phyloP scores from a whole-genome alignment of 306 rosid genomes.

The Sesbania bispinosa region DNA sequence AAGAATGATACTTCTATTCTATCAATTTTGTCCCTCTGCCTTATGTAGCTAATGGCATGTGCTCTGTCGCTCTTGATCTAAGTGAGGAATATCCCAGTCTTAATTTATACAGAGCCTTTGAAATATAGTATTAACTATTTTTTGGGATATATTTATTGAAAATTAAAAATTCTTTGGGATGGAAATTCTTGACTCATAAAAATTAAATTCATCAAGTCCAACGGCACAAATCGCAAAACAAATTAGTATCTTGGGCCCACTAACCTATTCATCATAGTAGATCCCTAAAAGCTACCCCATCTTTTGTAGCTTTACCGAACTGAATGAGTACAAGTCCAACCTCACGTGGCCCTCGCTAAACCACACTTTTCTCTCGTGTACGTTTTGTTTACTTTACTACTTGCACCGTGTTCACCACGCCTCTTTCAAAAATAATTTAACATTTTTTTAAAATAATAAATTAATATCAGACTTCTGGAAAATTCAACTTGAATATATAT shows the following conservation, averaged over 20 bases:
- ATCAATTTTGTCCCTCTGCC: background rate
- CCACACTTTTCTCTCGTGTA: slow-evolving; percentile 14
- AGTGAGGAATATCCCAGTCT: background rate
- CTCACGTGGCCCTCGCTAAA: slow-evolving; percentile 16
- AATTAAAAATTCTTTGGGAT: background rate
- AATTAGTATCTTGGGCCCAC: background rate
- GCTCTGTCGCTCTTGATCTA: no score
- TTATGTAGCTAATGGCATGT: background rate
- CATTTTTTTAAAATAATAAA: no score
- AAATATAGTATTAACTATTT: background rate
- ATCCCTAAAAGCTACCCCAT: background rate
- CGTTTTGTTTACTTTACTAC: background rate
- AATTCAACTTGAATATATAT: no score
- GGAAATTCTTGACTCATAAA: background rate
- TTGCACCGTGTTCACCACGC: background rate
- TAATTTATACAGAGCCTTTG: background rate
- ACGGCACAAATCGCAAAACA: background rate
- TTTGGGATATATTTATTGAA: no score
- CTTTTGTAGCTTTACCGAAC: background rate
- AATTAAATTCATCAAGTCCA: background rate
- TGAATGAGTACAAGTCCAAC: background rate
- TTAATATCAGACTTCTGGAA: no score
- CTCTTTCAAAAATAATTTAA: background rate
- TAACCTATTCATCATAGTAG: background rate
- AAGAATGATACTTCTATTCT: background rate